phyloP scores from a whole-genome alignment of 2,329 filamentous ascomycete species.

The Trichoderma sp. region DNA sequence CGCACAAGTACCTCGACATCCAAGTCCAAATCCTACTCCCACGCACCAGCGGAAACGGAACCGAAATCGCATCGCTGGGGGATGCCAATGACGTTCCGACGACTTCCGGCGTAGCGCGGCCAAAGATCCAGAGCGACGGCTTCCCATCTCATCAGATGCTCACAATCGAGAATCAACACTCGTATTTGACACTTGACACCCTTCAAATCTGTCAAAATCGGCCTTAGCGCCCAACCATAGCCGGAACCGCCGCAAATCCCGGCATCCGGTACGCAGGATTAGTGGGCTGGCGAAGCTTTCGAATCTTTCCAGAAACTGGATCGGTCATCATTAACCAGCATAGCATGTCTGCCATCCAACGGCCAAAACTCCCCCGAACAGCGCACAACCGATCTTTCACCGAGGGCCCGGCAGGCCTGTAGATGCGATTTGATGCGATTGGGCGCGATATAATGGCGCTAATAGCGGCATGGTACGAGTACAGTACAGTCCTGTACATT shows the following conservation, averaged over 20 bases:
- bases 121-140: neutral
- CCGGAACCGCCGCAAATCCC: slow-evolving; percentile 11
- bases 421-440: neutral
- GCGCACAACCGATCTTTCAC: slow-evolving; percentile 7
- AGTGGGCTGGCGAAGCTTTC: neutral
- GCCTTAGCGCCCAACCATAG: neutral
- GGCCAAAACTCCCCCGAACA: neutral
- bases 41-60: neutral
- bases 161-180: neutral
- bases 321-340: neutral
- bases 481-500: neutral
- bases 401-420: neutral
- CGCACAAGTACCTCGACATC: neutral
- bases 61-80: neutral
- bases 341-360: neutral
- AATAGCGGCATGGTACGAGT: neutral
- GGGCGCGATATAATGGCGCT: neutral
- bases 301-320: neutral
- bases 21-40: neutral
- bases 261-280: neutral
- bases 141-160: neutral
- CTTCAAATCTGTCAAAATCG: neutral
- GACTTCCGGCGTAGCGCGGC: neutral
- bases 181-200: neutral
- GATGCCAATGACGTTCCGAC: neutral